Conservation (phyloP, 805 yeast genomes). For the Blastobotrys americana region DNA sequence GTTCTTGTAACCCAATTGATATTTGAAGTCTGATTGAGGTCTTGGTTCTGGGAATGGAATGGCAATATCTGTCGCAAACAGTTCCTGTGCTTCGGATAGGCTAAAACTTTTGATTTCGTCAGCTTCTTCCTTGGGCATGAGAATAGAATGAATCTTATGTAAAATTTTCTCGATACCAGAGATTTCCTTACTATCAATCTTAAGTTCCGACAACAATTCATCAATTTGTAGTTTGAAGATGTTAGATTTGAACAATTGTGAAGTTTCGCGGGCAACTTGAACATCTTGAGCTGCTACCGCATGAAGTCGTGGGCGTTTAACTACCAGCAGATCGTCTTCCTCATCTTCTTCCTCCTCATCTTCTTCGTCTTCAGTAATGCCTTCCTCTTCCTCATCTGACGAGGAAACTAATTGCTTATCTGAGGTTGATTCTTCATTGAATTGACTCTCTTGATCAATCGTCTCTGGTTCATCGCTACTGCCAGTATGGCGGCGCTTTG, state of each 20-base stretch:
- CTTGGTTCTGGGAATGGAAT: constrained; percentile 90
- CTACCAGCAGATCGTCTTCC: constrained; percentile 22
- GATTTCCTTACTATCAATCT: constrained; percentile 62
- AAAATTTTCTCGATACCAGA: constrained; percentile 63
- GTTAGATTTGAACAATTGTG: constrained; percentile 88
- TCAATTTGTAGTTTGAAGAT: constrained; percentile 93
- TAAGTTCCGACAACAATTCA: constrained; percentile 75
- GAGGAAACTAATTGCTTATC: no score
- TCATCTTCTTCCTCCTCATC: constrained; percentile 23
- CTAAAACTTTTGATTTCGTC: constrained; percentile 50
- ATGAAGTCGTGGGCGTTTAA: constrained; percentile 1
- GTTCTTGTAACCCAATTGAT: constrained; percentile 57
- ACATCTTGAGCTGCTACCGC: constrained; percentile 62
- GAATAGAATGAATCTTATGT: constrained; percentile 62
- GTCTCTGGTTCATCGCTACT: constrained; percentile 12
- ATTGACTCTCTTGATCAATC: no score
- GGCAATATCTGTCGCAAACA: constrained; percentile 41
- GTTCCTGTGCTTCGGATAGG: constrained; percentile 52
- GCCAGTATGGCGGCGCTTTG: neutral
- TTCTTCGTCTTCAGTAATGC: constrained; percentile 17
- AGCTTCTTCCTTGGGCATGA: constrained; percentile 33
- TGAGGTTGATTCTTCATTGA: no score
- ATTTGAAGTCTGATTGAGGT: constrained; percentile 57
- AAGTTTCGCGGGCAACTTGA: constrained; percentile 87
- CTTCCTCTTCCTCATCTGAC: constrained; percentile 12